Percentiles rank a stretch among this genome's conserved stretches.
These are phyloP conservation scores for Panaeolus cyanescens DNA, from an alignment of 768 basidiomycete species.

Conservation along the genomic window DNA sequence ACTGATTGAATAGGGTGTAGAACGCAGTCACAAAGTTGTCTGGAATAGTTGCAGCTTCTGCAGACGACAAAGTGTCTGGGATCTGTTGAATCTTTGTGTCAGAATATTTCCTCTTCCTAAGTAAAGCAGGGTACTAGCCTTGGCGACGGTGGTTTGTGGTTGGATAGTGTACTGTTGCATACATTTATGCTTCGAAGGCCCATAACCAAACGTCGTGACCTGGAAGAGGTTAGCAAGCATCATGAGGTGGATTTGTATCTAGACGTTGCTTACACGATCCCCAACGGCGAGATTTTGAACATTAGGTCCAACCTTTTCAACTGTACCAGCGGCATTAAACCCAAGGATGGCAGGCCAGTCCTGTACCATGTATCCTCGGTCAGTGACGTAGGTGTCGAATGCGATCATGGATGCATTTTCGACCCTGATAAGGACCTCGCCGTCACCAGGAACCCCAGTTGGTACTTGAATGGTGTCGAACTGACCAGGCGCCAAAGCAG, in stretches of 20 bases:
- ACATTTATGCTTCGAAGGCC: slow-evolving; percentile 27
- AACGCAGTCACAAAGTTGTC: slow-evolving; percentile 45
- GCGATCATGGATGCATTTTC: slow-evolving; percentile 40
- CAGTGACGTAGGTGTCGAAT: slow-evolving; percentile 40
- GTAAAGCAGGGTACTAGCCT: slow-evolving; percentile 26
- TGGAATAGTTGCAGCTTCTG: slow-evolving; percentile 36
- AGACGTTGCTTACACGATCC: slow-evolving; percentile 33
- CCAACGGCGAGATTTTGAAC: slow-evolving; percentile 36
- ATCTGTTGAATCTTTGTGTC: slow-evolving; percentile 27
- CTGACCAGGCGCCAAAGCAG: slow-evolving; percentile 33
- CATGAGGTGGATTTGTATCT: neutral
- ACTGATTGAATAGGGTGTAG: slow-evolving; percentile 39
- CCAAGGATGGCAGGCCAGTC: slow-evolving; percentile 40
- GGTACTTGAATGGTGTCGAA: slow-evolving; percentile 37
- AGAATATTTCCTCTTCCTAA: no score
- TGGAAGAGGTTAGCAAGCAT: slow-evolving; percentile 6
- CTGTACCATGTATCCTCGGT: slow-evolving; percentile 29
- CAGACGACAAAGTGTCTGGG: slow-evolving; percentile 38
- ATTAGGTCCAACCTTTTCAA: slow-evolving; percentile 35
- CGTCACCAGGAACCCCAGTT: slow-evolving; percentile 33
- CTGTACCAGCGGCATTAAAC: slow-evolving; percentile 37
- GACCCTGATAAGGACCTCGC: slow-evolving; percentile 43
- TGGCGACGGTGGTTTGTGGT: slow-evolving; percentile 29
- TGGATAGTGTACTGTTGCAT: slow-evolving; percentile 39
- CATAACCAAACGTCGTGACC: slow-evolving; percentile 29